phyloP scores from a whole-genome alignment of 768 basidiomycete genomes.

The Leccinum truebloodii region DNA sequence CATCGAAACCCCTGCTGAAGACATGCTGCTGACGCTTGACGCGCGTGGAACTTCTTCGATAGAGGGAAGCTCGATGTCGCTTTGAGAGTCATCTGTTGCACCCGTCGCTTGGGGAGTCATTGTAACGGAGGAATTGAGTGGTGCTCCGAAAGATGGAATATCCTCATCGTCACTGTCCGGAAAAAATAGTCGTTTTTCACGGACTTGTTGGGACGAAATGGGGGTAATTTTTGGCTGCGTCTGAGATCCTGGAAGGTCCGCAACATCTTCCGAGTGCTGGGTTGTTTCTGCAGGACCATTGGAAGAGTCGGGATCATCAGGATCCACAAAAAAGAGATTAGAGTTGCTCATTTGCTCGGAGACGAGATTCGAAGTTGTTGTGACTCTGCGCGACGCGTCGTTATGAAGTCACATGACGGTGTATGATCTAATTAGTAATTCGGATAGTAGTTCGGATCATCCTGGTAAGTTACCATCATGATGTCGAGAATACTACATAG shows the following conservation, averaged over 20 bases:
- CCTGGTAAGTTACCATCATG: no score
- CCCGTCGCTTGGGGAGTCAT: slow-evolving; percentile 36
- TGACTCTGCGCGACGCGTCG: background rate
- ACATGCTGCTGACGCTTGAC: slow-evolving; percentile 42
- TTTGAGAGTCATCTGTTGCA: slow-evolving; percentile 30
- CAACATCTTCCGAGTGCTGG: slow-evolving; percentile 11
- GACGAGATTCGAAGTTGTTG: background rate
- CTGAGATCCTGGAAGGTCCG: background rate
- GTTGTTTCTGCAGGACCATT: background rate
- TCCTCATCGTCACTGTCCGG: slow-evolving; percentile 48
- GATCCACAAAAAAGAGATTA: slow-evolving; percentile 59
- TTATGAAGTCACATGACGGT: background rate
- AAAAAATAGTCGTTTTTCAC: slow-evolving; percentile 40
- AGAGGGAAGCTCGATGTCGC: slow-evolving; percentile 38
- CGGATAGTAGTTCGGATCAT: no score
- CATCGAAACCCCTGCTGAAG: slow-evolving; percentile 30
- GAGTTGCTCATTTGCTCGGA: slow-evolving; percentile 15
- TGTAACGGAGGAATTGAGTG: background rate
- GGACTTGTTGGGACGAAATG: slow-evolving; percentile 14
- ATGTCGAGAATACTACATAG: no score
- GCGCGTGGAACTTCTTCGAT: slow-evolving; percentile 37
- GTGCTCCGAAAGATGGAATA: slow-evolving; percentile 16
- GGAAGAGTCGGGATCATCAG: slow-evolving; percentile 48
- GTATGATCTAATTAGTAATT: background rate
- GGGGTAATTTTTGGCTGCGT: slow-evolving; percentile 2